These are phyloP conservation scores for Septoria linicola DNA, from an alignment of 2,329 filamentous ascomycete genomes.

Conservation along the genomic window DNA sequence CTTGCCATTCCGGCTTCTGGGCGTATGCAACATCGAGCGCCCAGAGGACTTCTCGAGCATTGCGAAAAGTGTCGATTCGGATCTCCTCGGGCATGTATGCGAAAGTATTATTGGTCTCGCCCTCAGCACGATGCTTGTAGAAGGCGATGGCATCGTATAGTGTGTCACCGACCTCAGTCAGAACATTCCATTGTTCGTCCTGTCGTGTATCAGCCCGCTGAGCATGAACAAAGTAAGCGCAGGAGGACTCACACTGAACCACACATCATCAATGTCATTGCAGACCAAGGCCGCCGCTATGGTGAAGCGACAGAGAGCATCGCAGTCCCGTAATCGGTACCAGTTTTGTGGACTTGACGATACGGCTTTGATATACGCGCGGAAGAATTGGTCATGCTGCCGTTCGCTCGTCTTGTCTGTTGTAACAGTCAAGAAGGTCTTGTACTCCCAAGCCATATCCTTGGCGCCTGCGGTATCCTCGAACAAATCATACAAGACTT, in stretches of 20 bases:
- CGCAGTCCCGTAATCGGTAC: constrained; percentile 40
- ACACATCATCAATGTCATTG: constrained; percentile 31
- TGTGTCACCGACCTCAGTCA: constrained; percentile 29
- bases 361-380: constrained; percentile 34
- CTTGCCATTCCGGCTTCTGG: neutral
- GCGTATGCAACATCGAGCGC: constrained; percentile 36
- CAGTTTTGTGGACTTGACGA: constrained; percentile 29
- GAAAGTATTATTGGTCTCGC: constrained; percentile 40
- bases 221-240: too few relatives aligned
- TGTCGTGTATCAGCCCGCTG: too few relatives aligned
- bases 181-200: constrained; percentile 32
- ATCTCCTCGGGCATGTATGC: constrained; percentile 32
- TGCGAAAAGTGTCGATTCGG: constrained; percentile 30
- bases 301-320: constrained; percentile 38
- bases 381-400: constrained; percentile 30
- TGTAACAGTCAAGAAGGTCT: constrained; percentile 23
- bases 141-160: constrained; percentile 39
- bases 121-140: constrained; percentile 39
- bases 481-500: constrained; percentile 37
- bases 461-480: constrained; percentile 17
- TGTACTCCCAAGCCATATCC: constrained; percentile 26
- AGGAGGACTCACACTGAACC: constrained; percentile 19
- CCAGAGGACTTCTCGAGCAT: constrained; percentile 38
- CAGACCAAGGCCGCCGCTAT: constrained; percentile 37
- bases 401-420: constrained; percentile 25